These are phyloP conservation scores for Torulaspora indica DNA, from an alignment of 805 yeast genomes.

Conservation along the genomic window DNA sequence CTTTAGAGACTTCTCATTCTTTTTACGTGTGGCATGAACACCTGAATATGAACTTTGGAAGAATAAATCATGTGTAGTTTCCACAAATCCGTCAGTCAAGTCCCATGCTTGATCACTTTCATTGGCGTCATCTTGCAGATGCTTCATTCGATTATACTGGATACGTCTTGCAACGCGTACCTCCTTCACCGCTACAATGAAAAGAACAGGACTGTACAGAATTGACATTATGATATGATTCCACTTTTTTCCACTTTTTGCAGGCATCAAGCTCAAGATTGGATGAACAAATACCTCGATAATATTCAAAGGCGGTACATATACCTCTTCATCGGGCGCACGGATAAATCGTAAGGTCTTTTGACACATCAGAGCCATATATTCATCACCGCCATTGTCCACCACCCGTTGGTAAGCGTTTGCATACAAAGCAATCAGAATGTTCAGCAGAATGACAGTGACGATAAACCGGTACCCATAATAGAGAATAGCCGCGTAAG, in stretches of 20 bases:
- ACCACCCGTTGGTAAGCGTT: conserved; percentile 78
- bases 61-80: conserved; percentile 33
- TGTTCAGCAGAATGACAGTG: conserved; percentile 70
- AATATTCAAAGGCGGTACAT: conserved; percentile 79
- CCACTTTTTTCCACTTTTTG: conserved; percentile 35
- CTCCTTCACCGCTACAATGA: conserved; percentile 60
- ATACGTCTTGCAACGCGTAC: conserved; percentile 63
- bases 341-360: conserved; percentile 79
- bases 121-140: conserved; percentile 71
- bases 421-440: conserved; percentile 78
- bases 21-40: conserved; percentile 36
- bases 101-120: conserved; percentile 79
- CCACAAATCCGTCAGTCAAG: conserved; percentile 65
- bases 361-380: conserved; percentile 76
- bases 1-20: conserved; percentile 33
- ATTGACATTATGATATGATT: conserved; percentile 57
- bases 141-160: conserved; percentile 59
- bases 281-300: conserved; percentile 56
- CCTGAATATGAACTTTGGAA: conserved; percentile 24
- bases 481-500: conserved; percentile 76
- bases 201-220: conserved; percentile 63
- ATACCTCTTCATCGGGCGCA: conserved; percentile 83
- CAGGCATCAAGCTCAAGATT: conserved; percentile 38
- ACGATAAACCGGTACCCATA: conserved; percentile 74
- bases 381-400: conserved; percentile 79